Percentiles rank a stretch among this genome's conserved stretches.
Evolutionary conservation across 352 stramenopile genomes (phyloP).

Genomic region (Pythium scleroteichum): DNA sequence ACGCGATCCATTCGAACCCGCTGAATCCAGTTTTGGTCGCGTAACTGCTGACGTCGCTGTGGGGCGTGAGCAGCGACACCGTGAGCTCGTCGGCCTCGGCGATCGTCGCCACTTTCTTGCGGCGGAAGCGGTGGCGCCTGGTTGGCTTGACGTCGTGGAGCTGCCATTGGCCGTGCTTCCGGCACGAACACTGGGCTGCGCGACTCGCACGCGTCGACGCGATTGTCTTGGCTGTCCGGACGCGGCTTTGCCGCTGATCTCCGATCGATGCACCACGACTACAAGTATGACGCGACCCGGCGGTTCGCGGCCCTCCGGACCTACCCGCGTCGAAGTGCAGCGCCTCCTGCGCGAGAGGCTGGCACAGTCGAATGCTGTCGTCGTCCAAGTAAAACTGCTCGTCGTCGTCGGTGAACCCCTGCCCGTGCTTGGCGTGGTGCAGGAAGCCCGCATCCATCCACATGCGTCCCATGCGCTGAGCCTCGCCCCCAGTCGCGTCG

Average conservation of each 20-base stretch:
- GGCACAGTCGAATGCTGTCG: slow-evolving; percentile 34
- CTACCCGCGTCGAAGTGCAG: background rate
- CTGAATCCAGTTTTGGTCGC: slow-evolving; percentile 14
- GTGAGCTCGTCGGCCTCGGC: slow-evolving; percentile 39
- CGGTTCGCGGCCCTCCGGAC: background rate
- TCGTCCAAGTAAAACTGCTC: slow-evolving; percentile 44
- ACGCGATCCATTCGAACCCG: slow-evolving; percentile 20
- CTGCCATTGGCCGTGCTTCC: slow-evolving; percentile 40
- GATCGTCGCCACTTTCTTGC: slow-evolving; percentile 30
- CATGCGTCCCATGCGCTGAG: slow-evolving; percentile 42
- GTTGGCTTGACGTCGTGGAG: slow-evolving; percentile 18
- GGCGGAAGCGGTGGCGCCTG: slow-evolving; percentile 29
- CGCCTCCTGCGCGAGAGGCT: slow-evolving; percentile 12
- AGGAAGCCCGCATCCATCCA: slow-evolving; percentile 50
- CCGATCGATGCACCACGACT: background rate
- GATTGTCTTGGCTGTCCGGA: background rate
- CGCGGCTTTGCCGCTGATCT: no score
- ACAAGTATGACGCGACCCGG: background rate
- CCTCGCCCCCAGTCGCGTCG: slow-evolving; percentile 30
- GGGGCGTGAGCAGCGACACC: slow-evolving; percentile 36
- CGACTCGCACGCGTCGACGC: background rate
- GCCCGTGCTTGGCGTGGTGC: slow-evolving; percentile 46
- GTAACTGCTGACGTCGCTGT: slow-evolving; percentile 8
- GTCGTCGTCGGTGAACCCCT: slow-evolving; percentile 32
- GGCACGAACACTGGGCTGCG: slow-evolving; percentile 36